Base-by-base conservation (phyloP, 257 asterid species). In the Rubia yunnanensis region DNA sequence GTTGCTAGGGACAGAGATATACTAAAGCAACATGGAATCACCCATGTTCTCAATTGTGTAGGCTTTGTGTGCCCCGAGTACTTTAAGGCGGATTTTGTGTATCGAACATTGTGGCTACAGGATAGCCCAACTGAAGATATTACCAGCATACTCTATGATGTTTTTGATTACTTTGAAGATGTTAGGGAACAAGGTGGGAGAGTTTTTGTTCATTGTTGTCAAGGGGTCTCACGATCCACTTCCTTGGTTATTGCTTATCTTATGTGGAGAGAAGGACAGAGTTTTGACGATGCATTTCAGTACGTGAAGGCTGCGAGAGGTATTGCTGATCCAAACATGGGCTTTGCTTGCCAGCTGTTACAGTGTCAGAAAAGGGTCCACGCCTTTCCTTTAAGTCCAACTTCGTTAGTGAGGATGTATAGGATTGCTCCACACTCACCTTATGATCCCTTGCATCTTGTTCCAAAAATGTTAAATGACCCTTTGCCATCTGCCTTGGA, bases 71-170 rank as follows among this genome's bases (percentile, higher is more conserved):
- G 85, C 63, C 83, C 81, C 0, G 85, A 81, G 72, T 81, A 81
- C 62, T 81, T 81, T 38, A 81, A 77, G 75, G 70, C 70, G 6
- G 85, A 81, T 48, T 81, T 82, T 63, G 73, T 71, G 17, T 79
- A 82, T 46, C 66, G 80, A 58, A 82, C 87, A 59, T 56, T 79
- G 73, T 82, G 87, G 87, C 70, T 82, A 73, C 85, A 82, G 70
- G 87, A 82, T 70, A 79, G 83, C 76, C 87, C 85, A 2, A 77
- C 83, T 10, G 85, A 79, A 70, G 87, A 82, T 75, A 82, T 82
- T 46, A 82, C 87, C 28, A 79, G 87, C 72, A 82, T 82, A 58
- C 74, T 82, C 4, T 82, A 82, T 75, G 87, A 82, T 72, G 87
- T 79, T 60, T 82, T 82, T 70, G 87, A 79, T 67, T 79, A 79